phyloP scores from a whole-genome alignment of 2,329 filamentous ascomycete genomes.

The Aspergillus arachidicola region DNA sequence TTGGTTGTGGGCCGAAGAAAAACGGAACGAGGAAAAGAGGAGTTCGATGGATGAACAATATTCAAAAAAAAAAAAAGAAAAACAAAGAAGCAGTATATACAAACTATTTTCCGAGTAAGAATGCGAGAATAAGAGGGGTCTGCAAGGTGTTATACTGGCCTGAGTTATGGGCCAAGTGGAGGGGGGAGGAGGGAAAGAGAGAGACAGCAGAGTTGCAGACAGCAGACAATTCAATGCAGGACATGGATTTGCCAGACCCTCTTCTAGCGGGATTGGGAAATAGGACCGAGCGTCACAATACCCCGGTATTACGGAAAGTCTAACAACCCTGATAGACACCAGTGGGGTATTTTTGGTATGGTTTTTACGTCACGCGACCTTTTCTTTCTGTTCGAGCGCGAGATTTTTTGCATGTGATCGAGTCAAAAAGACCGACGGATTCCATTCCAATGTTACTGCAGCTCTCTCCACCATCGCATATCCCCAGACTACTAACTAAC shows the following conservation, averaged over 20 bases:
- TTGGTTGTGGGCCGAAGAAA: neutral
- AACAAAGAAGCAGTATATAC: neutral
- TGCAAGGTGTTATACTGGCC: neutral
- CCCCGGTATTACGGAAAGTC: slow-evolving; percentile 12
- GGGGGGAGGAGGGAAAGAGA: neutral
- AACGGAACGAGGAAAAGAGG: neutral
- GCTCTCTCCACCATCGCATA: slow-evolving; percentile 19
- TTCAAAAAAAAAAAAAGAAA: neutral
- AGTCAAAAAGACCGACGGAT: slow-evolving; percentile 26
- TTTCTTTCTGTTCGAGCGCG: slow-evolving; percentile 1
- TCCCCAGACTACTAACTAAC: slow-evolving; percentile 26
- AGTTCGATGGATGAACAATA: neutral
- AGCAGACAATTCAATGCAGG: neutral
- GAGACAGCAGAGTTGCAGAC: too few species aligned
- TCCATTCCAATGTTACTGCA: slow-evolving; percentile 22
- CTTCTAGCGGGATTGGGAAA: slow-evolving; percentile 17
- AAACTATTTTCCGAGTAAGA: neutral
- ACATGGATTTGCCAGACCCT: neutral
- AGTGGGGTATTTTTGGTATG: slow-evolving; percentile 29
- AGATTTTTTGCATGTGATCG: slow-evolving; percentile 41
- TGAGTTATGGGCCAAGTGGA: neutral
- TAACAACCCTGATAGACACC: neutral
- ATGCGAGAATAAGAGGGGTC: neutral
- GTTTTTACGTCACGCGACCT: slow-evolving; percentile 39
- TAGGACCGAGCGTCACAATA: slow-evolving; percentile 19